A percentile compares a stretch with the other conserved stretches of the same genome.
Conservation (phyloP, 2,329 filamentous ascomycete genomes). For the Claviceps lovelessii region DNA sequence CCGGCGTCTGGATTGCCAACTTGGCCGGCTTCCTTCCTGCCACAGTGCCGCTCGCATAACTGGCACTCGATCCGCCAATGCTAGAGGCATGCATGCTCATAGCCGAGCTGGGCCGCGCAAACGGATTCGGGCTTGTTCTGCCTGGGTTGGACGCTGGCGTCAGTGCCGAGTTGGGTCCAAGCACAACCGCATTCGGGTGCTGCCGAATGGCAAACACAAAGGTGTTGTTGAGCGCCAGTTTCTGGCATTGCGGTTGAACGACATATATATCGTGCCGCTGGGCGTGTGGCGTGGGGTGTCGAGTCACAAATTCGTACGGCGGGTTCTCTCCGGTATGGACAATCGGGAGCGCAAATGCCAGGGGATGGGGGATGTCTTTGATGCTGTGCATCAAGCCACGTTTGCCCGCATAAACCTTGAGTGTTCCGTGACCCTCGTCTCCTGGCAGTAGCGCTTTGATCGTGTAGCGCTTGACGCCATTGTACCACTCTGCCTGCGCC, state of each 20-base stretch:
- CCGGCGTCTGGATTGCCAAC: conserved; percentile 83
- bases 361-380: conserved; percentile 84
- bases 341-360: conserved; percentile 81
- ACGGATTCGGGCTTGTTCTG: conserved; percentile 44
- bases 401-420: conserved; percentile 90
- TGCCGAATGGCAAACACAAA: conserved; percentile 95
- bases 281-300: conserved; percentile 95
- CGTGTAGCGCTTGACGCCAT: conserved; percentile 77
- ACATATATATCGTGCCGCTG: conserved; percentile 95
- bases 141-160: conserved; percentile 34
- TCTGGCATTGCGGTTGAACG: conserved; percentile 83
- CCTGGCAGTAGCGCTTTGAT: conserved; percentile 84
- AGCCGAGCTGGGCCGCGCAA: conserved; percentile 44
- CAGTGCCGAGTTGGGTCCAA: conserved; percentile 20
- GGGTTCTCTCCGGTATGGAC: conserved; percentile 87
- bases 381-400: conserved; percentile 94
- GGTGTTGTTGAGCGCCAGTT: conserved; percentile 85
- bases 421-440: conserved; percentile 73
- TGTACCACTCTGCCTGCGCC: conserved; percentile 82
- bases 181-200: conserved; percentile 51
- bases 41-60: conserved; percentile 36
- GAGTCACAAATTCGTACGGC: conserved; percentile 78
- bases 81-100: conserved; percentile 50
- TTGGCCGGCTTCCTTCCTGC: conserved; percentile 77
- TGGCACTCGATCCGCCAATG: conserved; percentile 42